Conservation (phyloP, 495 filamentous ascomycete genomes). For the Aspergillus coremiiformis region DNA sequence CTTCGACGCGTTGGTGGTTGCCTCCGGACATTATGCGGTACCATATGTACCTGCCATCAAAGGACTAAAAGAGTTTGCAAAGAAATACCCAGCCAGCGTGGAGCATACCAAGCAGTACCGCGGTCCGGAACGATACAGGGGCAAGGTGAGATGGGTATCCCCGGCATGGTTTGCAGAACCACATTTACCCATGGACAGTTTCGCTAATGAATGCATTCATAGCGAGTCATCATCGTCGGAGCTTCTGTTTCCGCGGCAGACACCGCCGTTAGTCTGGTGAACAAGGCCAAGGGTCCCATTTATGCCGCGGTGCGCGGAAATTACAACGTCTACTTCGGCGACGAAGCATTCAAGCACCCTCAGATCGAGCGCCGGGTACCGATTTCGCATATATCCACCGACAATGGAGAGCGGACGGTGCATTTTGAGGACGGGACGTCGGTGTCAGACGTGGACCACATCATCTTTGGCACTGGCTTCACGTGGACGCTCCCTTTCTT, state of each 20-base stretch:
- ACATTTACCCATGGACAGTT: neutral
- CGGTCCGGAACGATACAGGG: constrained; percentile 27
- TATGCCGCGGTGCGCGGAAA: constrained; percentile 33
- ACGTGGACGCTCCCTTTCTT: constrained; percentile 50
- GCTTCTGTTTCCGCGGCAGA: constrained; percentile 41
- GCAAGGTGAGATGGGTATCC: constrained; percentile 22
- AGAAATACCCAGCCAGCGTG: constrained; percentile 28
- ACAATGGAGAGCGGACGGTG: constrained; percentile 30
- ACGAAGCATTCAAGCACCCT: constrained; percentile 44
- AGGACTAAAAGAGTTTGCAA: constrained; percentile 31
- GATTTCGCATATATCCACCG: constrained; percentile 37
- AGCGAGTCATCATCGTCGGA: constrained; percentile 37
- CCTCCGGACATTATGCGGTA: constrained; percentile 71
- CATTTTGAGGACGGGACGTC: constrained; percentile 44
- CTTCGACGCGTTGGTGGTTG: constrained; percentile 71
- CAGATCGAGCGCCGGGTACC: constrained; percentile 36
- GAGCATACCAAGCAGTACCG: constrained; percentile 38
- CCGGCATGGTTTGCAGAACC: too few relatives aligned
- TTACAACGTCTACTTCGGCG: constrained; percentile 46
- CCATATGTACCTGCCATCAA: constrained; percentile 60
- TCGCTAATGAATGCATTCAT: constrained; percentile 8
- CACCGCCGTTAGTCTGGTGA: constrained; percentile 30
- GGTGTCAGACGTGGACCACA: constrained; percentile 43
- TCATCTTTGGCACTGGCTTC: constrained; percentile 54
- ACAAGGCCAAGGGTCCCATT: constrained; percentile 28